Percentiles rank a stretch among this genome's conserved stretches.
These are phyloP conservation scores for Salix dunnii DNA, from an alignment of 345 rosid genomes.

Conservation along the genomic window DNA sequence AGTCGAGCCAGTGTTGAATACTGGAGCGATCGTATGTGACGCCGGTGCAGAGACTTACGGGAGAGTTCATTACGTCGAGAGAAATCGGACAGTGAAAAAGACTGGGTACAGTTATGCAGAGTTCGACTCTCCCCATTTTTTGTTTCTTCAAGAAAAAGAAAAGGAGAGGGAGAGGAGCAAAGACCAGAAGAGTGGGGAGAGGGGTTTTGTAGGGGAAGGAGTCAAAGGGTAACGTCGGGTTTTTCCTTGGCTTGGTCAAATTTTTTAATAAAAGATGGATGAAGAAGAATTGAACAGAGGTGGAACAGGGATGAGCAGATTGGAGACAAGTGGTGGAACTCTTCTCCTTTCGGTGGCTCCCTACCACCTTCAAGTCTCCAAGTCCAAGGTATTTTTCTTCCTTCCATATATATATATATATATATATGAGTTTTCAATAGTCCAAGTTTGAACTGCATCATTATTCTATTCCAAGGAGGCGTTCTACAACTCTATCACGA, in stretches of 20 bases:
- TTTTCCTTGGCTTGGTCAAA: conserved; percentile 24
- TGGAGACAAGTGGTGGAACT: neutral
- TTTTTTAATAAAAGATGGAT: neutral
- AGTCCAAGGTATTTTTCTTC: neutral
- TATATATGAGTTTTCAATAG: too few species aligned
- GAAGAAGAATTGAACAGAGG: neutral
- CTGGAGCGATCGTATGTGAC: conserved; percentile 34
- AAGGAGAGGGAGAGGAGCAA: neutral
- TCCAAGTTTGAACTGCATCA: too few species aligned
- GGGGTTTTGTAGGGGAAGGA: conserved; percentile 17
- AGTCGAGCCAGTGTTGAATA: conserved; percentile 27
- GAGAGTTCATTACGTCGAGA: conserved; percentile 29
- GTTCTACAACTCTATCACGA: too few species aligned
- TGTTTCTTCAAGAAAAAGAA: neutral
- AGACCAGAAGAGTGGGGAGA: neutral
- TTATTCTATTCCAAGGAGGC: too few species aligned
- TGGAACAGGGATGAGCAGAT: neutral
- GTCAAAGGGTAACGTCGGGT: conserved; percentile 27
- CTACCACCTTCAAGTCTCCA: neutral
- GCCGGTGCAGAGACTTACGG: conserved; percentile 29
- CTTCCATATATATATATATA: neutral
- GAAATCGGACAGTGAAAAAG: conserved; percentile 28
- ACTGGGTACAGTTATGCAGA: conserved; percentile 21
- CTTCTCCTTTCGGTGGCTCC: neutral
- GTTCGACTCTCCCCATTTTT: conserved; percentile 28